phyloP scores from a whole-genome alignment of 768 basidiomycete species.

The Megacollybia marginata region DNA sequence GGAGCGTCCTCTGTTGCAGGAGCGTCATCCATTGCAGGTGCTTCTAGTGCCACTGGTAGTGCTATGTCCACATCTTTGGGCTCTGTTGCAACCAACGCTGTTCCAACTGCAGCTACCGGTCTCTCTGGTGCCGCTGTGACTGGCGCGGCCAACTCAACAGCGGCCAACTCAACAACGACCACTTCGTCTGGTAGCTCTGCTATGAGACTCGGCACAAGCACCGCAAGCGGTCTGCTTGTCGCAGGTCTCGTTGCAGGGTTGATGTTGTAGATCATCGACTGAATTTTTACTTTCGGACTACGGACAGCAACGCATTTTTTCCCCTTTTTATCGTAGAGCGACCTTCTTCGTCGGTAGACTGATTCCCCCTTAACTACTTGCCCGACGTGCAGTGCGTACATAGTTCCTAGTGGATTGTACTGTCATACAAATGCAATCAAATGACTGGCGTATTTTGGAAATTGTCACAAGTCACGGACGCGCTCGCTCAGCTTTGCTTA shows the following conservation, averaged over 20 bases:
- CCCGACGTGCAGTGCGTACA: not conserved
- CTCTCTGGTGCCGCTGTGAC: constrained; percentile 7
- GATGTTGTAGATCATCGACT: not conserved
- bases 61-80: constrained; percentile 9
- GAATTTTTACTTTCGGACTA: not conserved
- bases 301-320: constrained; percentile 3
- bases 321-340: constrained; percentile 1
- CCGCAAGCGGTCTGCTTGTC: constrained; percentile 24
- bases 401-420: too few relatives aligned
- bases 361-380: not conserved
- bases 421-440: not conserved
- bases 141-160: constrained; percentile 2
- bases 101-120: constrained; percentile 6
- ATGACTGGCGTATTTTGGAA: not conserved
- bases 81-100: constrained; percentile 1
- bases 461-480: not conserved
- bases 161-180: constrained; percentile 5
- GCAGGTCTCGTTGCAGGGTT: constrained; percentile 5
- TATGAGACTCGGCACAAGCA: constrained; percentile 22
- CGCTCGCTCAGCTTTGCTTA: too few relatives aligned
- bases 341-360: not conserved
- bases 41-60: constrained; percentile 11
- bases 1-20: not conserved
- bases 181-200: constrained; percentile 17
- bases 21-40: constrained; percentile 6